Conservation (phyloP, 305 asterid species). For the Rubia tinctorum region DNA sequence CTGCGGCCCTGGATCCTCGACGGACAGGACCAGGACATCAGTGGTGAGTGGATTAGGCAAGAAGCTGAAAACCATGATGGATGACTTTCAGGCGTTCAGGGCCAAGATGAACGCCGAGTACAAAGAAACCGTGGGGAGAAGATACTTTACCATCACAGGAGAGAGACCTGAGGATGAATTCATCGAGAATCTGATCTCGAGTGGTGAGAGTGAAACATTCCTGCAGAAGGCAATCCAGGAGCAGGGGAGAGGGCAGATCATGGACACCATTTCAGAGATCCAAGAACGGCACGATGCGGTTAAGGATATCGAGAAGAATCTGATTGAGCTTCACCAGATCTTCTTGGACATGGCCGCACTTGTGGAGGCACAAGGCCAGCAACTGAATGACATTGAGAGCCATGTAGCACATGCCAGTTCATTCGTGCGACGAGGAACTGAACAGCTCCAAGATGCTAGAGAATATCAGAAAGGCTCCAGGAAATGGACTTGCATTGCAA, state of each 20-base stretch:
- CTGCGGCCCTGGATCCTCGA: conserved; percentile 44
- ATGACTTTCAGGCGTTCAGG: conserved; percentile 53
- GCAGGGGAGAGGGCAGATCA: conserved; percentile 49
- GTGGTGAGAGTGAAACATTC: conserved; percentile 45
- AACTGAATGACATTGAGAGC: conserved; percentile 34
- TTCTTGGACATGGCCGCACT: conserved; percentile 71
- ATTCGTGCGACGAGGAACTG: conserved; percentile 37
- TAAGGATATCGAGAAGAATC: conserved; percentile 52
- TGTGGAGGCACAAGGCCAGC: conserved; percentile 42
- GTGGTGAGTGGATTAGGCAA: conserved; percentile 56
- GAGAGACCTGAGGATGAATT: conserved; percentile 65
- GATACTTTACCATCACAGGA: conserved; percentile 50
- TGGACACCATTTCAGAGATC: conserved; percentile 68
- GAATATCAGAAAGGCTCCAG: conserved; percentile 33
- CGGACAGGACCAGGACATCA: conserved; percentile 49
- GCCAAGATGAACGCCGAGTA: conserved; percentile 55
- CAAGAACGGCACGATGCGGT: conserved; percentile 80
- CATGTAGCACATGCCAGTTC: conserved; percentile 44
- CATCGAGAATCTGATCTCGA: conserved; percentile 59
- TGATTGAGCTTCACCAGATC: conserved; percentile 64
- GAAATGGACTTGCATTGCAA: conserved; percentile 32
- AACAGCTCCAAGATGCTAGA: conserved; percentile 34
- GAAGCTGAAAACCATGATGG: conserved; percentile 51
- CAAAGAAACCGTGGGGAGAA: conserved; percentile 55
- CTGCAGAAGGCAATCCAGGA: conserved; percentile 63